phyloP scores from a whole-genome alignment of 495 filamentous ascomycete species.

The Sordaria brevicollis region DNA sequence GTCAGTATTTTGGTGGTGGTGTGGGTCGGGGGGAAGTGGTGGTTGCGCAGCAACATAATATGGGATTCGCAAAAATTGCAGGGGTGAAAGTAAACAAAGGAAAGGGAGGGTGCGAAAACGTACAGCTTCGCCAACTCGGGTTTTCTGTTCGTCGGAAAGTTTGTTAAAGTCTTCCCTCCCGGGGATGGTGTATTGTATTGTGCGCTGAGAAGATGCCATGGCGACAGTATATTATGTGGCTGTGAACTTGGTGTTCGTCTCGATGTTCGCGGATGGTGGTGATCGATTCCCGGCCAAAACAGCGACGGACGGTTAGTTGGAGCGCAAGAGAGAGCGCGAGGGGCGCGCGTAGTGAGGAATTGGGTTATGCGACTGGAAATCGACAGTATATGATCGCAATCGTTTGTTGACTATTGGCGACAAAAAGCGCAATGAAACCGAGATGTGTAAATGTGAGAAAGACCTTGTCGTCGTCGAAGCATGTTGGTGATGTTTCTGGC shows the following conservation, averaged over 20 bases:
- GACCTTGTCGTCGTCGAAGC: neutral
- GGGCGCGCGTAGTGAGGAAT: neutral
- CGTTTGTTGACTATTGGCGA: neutral
- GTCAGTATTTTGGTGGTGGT: neutral
- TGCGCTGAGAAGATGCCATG: constrained; percentile 18
- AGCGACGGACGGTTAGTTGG: neutral
- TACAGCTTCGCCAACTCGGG: constrained; percentile 24
- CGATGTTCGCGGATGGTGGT: neutral
- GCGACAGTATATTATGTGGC: neutral
- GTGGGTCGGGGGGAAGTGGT: neutral
- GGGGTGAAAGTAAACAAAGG: neutral
- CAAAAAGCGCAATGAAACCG: neutral
- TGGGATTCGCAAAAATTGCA: neutral
- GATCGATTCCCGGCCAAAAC: neutral
- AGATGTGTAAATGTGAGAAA: neutral
- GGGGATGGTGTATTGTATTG: constrained; percentile 25
- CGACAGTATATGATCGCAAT: neutral
- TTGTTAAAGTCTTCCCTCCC: constrained; percentile 26
- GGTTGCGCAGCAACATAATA: neutral
- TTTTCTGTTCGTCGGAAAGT: constrained; percentile 25
- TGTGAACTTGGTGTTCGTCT: neutral
- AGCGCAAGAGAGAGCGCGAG: neutral
- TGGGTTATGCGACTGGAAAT: neutral
- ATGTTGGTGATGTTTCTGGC: neutral
- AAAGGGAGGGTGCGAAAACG: neutral